phyloP scores from a whole-genome alignment of 768 basidiomycete species.

The Auricularia auricula-judae region DNA sequence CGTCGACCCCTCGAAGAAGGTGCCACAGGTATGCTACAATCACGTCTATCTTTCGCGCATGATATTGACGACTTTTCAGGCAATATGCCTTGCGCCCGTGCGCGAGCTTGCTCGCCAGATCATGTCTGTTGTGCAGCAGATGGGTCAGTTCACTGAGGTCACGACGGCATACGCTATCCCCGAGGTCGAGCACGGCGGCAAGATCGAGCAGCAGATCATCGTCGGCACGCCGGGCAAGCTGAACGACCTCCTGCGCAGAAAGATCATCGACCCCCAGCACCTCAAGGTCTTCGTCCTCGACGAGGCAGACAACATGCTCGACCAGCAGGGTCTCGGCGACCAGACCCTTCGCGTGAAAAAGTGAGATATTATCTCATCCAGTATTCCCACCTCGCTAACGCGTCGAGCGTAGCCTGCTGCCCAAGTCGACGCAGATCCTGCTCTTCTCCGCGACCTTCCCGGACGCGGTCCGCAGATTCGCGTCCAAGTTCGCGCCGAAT shows the following conservation, averaged over 20 bases:
- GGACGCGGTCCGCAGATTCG: constrained; percentile 85
- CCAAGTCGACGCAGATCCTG: constrained; percentile 65
- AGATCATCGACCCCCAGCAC: constrained; percentile 64
- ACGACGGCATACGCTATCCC: constrained; percentile 96
- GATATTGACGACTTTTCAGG: constrained; percentile 32
- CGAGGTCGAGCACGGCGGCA: constrained; percentile 31
- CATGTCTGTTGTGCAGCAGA: constrained; percentile 84
- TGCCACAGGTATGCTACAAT: constrained; percentile 56
- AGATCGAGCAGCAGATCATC: constrained; percentile 77
- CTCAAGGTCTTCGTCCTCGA: constrained; percentile 93
- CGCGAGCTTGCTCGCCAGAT: constrained; percentile 96
- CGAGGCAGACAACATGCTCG: constrained; percentile 98
- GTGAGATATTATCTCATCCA: constrained; percentile 31
- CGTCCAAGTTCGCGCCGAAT: constrained; percentile 81
- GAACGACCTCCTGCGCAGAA: constrained; percentile 70
- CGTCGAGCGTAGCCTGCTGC: constrained; percentile 38
- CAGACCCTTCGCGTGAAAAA: constrained; percentile 91
- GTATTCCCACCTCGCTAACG: neutral
- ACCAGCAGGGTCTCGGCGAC: constrained; percentile 86
- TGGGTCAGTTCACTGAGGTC: constrained; percentile 91
- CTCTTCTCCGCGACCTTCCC: constrained; percentile 99
- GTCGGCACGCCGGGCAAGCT: constrained; percentile 97
- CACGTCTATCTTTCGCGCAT: neutral
- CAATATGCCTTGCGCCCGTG: constrained; percentile 93
- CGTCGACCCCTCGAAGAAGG: constrained; percentile 70